Conservation (phyloP, 2,329 filamentous ascomycete species). For the Hyphodiscus sp. region DNA sequence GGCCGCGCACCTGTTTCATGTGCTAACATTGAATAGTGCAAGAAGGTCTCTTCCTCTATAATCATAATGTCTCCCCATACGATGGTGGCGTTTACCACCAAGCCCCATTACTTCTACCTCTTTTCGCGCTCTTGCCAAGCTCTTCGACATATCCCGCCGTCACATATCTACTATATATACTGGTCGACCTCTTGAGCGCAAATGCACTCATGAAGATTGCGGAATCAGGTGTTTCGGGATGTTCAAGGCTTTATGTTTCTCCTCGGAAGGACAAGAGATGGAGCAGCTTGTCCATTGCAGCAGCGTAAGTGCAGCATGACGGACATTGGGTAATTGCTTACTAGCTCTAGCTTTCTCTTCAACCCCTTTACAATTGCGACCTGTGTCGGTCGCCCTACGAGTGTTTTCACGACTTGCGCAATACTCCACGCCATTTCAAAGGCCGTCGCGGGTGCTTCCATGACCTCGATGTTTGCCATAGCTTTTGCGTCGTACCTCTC, state of each 20-base stretch:
- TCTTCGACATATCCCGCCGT: conserved; percentile 60
- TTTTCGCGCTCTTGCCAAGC: conserved; percentile 83
- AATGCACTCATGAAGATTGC: conserved; percentile 73
- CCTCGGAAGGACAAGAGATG: conserved; percentile 68
- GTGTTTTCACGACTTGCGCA: conserved; percentile 80
- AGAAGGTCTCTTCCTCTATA: conserved; percentile 93
- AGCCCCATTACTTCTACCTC: conserved; percentile 81
- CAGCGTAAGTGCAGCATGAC: conserved; percentile 51
- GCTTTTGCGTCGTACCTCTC: conserved; percentile 86
- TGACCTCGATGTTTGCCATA: conserved; percentile 76
- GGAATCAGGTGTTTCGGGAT: conserved; percentile 68
- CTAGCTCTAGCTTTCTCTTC: conserved; percentile 66
- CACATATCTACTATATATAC: conserved; percentile 73
- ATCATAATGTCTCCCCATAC: conserved; percentile 93
- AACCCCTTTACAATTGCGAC: conserved; percentile 91
- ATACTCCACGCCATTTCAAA: conserved; percentile 78
- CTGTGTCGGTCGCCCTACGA: conserved; percentile 84
- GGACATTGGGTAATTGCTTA: not conserved
- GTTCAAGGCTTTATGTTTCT: conserved; percentile 72
- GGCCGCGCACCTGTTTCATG: not conserved
- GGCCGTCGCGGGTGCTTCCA: conserved; percentile 65
- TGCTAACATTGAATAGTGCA: conserved; percentile 56
- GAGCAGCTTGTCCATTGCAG: conserved; percentile 68
- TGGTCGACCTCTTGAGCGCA: conserved; percentile 76
- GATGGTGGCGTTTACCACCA: conserved; percentile 82